Conservation (phyloP, 768 basidiomycete genomes). For the Phylloporus sp. region DNA sequence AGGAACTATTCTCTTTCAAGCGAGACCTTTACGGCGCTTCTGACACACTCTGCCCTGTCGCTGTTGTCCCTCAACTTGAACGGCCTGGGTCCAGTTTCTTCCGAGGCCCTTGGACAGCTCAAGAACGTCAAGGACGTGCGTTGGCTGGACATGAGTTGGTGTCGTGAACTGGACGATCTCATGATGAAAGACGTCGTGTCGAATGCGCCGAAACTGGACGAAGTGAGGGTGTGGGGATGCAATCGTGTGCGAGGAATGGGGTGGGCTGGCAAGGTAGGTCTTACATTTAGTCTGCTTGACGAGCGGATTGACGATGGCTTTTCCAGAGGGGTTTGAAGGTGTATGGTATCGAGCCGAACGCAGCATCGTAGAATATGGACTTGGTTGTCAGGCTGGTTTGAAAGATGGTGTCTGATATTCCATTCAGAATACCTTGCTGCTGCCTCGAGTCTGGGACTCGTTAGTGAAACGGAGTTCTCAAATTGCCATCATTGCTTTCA, state of each 20-base stretch:
- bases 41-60: conserved; percentile 58
- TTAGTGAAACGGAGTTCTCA: too few species aligned
- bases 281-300: background rate
- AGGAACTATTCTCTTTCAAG: conserved; percentile 53
- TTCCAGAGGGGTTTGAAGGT: conserved; percentile 26
- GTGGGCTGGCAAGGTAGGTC: conserved; percentile 40
- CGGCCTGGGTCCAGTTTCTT: conserved; percentile 61
- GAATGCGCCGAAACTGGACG: conserved; percentile 35
- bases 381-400: background rate
- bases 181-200: conserved; percentile 65
- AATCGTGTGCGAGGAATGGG: conserved; percentile 44
- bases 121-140: conserved; percentile 39
- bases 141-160: conserved; percentile 80
- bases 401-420: background rate
- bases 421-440: too few species aligned
- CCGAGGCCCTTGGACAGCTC: conserved; percentile 40
- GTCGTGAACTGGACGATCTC: conserved; percentile 78
- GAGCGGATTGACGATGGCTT: background rate
- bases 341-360: conserved; percentile 40
- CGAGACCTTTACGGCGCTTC: conserved; percentile 53
- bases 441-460: too few species aligned
- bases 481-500: too few species aligned
- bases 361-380: conserved; percentile 4
- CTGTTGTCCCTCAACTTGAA: conserved; percentile 68
- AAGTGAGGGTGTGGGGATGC: conserved; percentile 53